Percentiles rank a stretch among this genome's conserved stretches.
phyloP scores from a whole-genome alignment of 306 rosid species.

The Biancaea sappan region DNA sequence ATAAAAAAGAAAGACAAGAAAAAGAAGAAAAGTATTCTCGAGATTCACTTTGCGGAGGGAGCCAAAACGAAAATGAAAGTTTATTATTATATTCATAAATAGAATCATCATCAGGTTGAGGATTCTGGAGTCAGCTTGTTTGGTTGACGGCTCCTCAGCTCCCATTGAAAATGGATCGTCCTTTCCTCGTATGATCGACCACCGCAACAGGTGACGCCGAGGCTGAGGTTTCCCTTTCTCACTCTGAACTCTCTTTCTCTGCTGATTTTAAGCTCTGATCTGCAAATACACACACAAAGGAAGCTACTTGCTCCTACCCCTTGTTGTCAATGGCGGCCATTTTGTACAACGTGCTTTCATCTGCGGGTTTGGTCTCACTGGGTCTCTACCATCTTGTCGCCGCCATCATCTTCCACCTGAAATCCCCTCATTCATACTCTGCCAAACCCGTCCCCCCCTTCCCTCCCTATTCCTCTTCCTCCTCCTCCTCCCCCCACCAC shows the following conservation, averaged over 20 bases:
- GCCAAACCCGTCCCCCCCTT: slow-evolving; percentile 85
- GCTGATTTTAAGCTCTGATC: neutral
- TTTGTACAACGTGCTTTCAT: slow-evolving; percentile 55
- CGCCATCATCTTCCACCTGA: slow-evolving; percentile 58
- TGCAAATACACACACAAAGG: neutral
- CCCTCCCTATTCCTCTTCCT: slow-evolving; percentile 41
- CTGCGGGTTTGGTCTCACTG: slow-evolving; percentile 49
- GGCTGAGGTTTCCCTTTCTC: too few relatives aligned
- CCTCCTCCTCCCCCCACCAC: neutral
- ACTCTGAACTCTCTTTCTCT: neutral
- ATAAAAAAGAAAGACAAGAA: neutral
- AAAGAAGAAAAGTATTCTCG: neutral
- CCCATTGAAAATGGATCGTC: neutral
- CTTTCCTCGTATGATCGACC: neutral
- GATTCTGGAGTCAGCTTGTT: neutral
- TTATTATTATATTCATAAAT: neutral
- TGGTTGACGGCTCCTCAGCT: neutral
- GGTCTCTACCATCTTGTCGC: slow-evolving; percentile 74
- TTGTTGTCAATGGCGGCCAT: slow-evolving; percentile 44
- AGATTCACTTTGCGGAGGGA: too few relatives aligned
- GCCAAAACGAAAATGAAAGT: neutral
- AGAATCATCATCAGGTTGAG: neutral
- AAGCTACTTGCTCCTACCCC: neutral
- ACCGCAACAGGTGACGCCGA: neutral
- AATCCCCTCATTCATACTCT: slow-evolving; percentile 64